Evolutionary conservation across 495 filamentous ascomycete genomes (phyloP).

Genomic region (Hypoxylon fragiforme): DNA sequence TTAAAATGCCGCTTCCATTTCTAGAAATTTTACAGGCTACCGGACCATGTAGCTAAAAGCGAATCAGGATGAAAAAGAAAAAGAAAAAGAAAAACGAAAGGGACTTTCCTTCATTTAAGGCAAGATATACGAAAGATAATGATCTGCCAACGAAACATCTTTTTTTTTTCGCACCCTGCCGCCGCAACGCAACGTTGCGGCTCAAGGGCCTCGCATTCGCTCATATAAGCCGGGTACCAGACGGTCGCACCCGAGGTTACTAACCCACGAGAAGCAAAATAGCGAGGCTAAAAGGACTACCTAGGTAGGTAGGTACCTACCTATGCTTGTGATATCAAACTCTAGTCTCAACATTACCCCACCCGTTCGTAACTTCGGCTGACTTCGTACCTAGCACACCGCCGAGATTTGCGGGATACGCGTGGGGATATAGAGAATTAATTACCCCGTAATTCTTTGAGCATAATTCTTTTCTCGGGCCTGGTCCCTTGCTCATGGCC

Average conservation of each 20-base stretch:
- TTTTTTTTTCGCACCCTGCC: slow-evolving; percentile 6
- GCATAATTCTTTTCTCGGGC: background rate
- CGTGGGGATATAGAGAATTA: background rate
- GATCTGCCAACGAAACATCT: no score
- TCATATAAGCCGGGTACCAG: slow-evolving; percentile 6
- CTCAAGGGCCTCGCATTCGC: slow-evolving; percentile 7
- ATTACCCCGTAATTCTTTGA: slow-evolving; percentile 3
- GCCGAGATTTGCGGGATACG: no score
- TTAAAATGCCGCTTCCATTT: no score
- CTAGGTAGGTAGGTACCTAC: no score
- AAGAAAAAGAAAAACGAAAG: no score
- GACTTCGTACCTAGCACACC: no score
- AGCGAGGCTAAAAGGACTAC: no score
- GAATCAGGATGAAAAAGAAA: no score
- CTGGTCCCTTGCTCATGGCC: background rate
- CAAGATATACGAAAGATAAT: background rate
- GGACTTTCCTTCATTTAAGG: no score
- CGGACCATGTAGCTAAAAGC: no score
- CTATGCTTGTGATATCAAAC: slow-evolving; percentile 3
- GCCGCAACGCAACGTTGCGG: slow-evolving; percentile 15
- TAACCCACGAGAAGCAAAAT: slow-evolving; percentile 1
- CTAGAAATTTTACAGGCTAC: no score
- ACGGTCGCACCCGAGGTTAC: slow-evolving; percentile 16
- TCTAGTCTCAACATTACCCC: slow-evolving; percentile 1
- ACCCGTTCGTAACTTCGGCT: no score